Percentiles rank a stretch among this genome's conserved stretches.
phyloP scores from a whole-genome alignment of 306 rosid species.

The Spatholobus suberectus region DNA sequence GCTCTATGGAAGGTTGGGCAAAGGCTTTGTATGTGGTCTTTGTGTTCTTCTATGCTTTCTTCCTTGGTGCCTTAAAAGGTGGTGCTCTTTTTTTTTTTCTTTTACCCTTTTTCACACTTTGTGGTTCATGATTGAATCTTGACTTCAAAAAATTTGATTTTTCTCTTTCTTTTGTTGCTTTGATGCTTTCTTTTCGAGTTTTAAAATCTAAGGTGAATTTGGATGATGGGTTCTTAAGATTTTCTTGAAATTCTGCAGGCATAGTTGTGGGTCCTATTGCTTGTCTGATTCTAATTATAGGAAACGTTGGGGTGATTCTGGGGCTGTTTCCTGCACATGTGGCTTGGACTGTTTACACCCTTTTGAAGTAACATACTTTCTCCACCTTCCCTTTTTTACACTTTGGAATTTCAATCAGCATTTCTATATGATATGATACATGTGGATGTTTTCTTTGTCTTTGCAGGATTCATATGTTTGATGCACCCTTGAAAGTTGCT shows the following conservation, averaged over 20 bases:
- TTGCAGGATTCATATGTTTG: constrained; percentile 68
- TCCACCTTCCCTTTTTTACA: background rate
- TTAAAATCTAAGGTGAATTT: constrained; percentile 29
- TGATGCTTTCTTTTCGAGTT: background rate
- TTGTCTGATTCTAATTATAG: constrained; percentile 63
- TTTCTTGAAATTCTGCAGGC: constrained; percentile 54
- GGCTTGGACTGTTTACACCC: constrained; percentile 79
- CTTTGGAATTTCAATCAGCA: constrained; percentile 12
- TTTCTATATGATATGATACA: background rate
- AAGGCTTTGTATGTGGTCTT: constrained; percentile 63
- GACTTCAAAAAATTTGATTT: background rate
- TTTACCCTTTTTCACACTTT: constrained; percentile 19
- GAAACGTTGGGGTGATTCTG: constrained; percentile 74
- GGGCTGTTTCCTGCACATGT: constrained; percentile 77
- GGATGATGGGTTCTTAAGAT: constrained; percentile 41
- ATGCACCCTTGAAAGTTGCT: constrained; percentile 72
- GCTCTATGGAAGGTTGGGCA: constrained; percentile 43
- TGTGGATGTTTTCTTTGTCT: constrained; percentile 15
- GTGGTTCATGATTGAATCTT: background rate
- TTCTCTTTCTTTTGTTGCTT: background rate
- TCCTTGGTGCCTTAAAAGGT: constrained; percentile 83
- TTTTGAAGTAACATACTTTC: constrained; percentile 54
- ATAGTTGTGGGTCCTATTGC: constrained; percentile 81
- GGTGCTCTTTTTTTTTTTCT: constrained; percentile 30
- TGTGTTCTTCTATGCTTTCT: constrained; percentile 71